Base-by-base conservation (phyloP, 2,329 filamentous ascomycete species). In the Fusarium setosum region DNA sequence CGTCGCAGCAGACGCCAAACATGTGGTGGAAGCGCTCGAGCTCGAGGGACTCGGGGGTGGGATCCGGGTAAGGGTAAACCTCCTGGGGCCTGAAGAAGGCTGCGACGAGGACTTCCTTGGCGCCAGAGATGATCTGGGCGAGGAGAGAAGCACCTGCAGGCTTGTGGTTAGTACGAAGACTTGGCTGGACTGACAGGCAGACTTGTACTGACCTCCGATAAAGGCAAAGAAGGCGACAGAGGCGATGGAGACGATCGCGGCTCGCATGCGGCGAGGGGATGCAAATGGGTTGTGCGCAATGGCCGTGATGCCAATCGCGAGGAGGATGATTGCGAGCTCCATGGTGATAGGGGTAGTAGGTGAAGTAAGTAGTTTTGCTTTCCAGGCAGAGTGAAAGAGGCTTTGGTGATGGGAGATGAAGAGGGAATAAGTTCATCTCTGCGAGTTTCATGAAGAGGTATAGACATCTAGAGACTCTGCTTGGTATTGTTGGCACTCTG, bases 91-190 rank as follows among this genome's bases (percentile, higher is more conserved):
- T 29, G 26, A 9, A 29, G 9, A 29, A 12, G 26, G 12, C 9
- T 9, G 26, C 9, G 26, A 6, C 9, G 26, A 29, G 9, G 12
- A 29, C 12, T 8, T 29, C 26, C 3, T 8, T 12, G 9, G 24
- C 24, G 11, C 4, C 31, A 11, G 18, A 47, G 20, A 48, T 13
- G 10, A 40, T 12, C 3, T 49, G 34, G 9, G 17, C 18, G 11
- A 62, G 23, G 37, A 62, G 47, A 5, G 35, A 21, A 5, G 47
- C 47, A 15, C 58, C 60, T 62, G 5, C 18, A n/a, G n/a, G n/a
- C 5, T 20, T 1, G 11, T 26, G 2, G 20, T 58, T 26, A 58
- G 41, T 38, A 29, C 21, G n/a, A 31, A 18, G 13, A 3, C 13
- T 26, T 13, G 3, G n/a, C 10, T 13, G 13, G 4, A n/a, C 10